Evolutionary conservation across 306 rosid genomes (phyloP).

Genomic region (Cotoneaster glaucophyllus): DNA sequence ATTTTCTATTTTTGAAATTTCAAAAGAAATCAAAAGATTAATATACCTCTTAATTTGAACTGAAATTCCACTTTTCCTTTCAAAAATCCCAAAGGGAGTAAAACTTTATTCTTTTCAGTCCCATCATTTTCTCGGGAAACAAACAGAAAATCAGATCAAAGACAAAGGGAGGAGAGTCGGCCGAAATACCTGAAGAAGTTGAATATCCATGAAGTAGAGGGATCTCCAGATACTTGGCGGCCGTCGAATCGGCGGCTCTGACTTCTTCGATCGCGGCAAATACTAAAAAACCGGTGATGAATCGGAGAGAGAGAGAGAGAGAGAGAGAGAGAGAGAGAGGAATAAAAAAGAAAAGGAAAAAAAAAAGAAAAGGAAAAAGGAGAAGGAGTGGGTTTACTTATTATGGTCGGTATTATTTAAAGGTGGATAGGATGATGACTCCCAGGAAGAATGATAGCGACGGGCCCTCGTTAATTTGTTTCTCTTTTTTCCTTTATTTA

Average conservation of each 20-base stretch:
- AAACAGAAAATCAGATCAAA: conserved; percentile 43
- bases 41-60: not conserved
- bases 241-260: conserved; percentile 24
- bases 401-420: conserved; percentile 7
- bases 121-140: conserved; percentile 12
- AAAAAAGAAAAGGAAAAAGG: not conserved
- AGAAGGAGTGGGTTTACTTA: not conserved
- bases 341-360: not conserved
- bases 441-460: not conserved
- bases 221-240: conserved; percentile 32
- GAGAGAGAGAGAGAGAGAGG: not conserved
- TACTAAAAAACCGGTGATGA: conserved; percentile 33
- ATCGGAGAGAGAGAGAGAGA: conserved; percentile 10
- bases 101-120: conserved; percentile 21
- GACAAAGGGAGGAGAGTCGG: not conserved
- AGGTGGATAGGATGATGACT: conserved; percentile 1
- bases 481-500: no score
- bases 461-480: not conserved
- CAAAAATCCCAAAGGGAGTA: not conserved
- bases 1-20: not conserved
- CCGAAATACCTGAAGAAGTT: conserved; percentile 20
- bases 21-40: not conserved
- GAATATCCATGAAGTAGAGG: not conserved
- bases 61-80: not conserved
- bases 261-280: conserved; percentile 22